These are phyloP conservation scores for Geranium incanum DNA, from an alignment of 441 rosid species.

Conservation along the genomic window DNA sequence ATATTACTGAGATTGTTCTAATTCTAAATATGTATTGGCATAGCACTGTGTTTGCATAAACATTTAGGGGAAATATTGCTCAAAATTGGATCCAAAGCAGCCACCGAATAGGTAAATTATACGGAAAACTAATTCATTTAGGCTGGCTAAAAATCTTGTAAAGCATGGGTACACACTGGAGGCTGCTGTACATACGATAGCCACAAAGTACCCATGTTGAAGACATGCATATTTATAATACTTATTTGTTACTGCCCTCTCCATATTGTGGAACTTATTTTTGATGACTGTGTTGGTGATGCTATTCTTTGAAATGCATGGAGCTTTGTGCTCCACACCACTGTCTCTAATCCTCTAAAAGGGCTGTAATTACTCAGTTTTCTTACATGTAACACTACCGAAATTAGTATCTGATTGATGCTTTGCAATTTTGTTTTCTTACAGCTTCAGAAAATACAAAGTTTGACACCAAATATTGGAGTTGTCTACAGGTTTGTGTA, in stretches of 20 bases:
- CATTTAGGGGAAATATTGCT: background rate
- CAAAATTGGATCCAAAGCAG: background rate
- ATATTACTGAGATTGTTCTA: background rate
- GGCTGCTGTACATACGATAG: no score
- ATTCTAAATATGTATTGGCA: background rate
- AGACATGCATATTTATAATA: no score
- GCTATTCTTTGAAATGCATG: conserved; percentile 23
- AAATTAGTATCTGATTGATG: background rate
- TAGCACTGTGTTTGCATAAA: background rate
- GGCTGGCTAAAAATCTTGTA: no score
- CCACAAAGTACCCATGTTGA: no score
- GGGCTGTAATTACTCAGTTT: background rate
- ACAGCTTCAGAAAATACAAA: background rate
- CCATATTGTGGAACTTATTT: no score
- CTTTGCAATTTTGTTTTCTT: background rate
- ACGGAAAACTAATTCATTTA: background rate
- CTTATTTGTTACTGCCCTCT: no score
- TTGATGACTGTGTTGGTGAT: background rate
- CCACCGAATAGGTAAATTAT: background rate
- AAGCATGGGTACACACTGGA: no score
- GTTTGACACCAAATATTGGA: background rate
- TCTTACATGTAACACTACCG: background rate
- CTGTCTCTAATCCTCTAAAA: background rate
- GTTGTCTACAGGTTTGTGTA: background rate
- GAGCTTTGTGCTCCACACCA: no score